A percentile compares a stretch with the other conserved stretches of the same genome.
Conservation (phyloP, 805 yeast species). For the Candida quercuum region DNA sequence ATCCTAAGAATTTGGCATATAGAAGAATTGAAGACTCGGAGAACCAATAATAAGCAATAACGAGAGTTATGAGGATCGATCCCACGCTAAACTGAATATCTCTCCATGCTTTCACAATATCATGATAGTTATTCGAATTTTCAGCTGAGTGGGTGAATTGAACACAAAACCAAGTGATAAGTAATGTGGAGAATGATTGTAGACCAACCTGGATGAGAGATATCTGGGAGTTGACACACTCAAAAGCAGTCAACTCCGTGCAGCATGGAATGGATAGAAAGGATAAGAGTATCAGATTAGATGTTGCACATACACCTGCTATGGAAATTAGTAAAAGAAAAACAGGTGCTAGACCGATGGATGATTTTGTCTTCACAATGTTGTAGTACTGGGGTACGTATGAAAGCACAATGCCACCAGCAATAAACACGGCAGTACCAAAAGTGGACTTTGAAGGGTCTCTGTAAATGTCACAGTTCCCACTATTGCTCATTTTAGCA, state of each 20-base stretch:
- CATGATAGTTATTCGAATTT: constrained; percentile 37
- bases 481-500: neutral
- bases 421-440: constrained; percentile 44
- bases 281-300: constrained; percentile 61
- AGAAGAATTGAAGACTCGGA: constrained; percentile 19
- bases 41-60: constrained; percentile 25
- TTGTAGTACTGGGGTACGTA: constrained; percentile 73
- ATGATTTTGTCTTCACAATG: constrained; percentile 50
- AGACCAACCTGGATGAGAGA: constrained; percentile 62
- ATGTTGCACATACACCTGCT: constrained; percentile 61
- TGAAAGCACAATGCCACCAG: constrained; percentile 63
- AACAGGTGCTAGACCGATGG: constrained; percentile 75
- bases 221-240: constrained; percentile 61
- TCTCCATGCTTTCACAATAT: constrained; percentile 36
- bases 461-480: constrained; percentile 17
- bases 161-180: constrained; percentile 53
- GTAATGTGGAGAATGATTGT: constrained; percentile 54
- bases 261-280: constrained; percentile 63
- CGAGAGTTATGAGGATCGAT: constrained; percentile 27
- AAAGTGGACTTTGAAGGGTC: constrained; percentile 49
- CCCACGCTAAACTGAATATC: constrained; percentile 33
- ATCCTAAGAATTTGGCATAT: constrained; percentile 58
- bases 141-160: constrained; percentile 38
- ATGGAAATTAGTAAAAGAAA: constrained; percentile 66
- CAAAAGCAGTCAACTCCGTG: constrained; percentile 37